Evolutionary conservation across 1,284 basidiomycete genomes (phyloP), one percentile per base, ranked within the genome.

Genomic region (Pascua guehoae): DNA sequence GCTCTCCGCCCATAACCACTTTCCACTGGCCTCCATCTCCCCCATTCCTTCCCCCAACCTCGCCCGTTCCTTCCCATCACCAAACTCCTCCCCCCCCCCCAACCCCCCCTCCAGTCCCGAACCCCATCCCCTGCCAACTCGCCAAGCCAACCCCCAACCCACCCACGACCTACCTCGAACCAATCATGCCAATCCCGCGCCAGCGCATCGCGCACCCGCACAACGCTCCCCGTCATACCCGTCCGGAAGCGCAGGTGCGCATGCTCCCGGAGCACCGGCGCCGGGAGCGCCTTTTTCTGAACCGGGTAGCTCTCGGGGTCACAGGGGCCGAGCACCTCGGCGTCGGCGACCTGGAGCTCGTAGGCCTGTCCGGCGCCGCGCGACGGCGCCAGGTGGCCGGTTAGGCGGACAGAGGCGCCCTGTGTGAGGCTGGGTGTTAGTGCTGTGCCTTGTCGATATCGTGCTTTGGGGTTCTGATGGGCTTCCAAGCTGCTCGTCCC

Each of bases 301-400:
- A 92, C 89, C 0, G 91, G 91, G 71, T 94, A 94, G 56, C 88
- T 88, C 61, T 87, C 85, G 10, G 87, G 83, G 70, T 90, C 84
- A 69, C 88, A 92, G 51, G 79, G 79, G 10, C 91, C 91, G 1
- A 93, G 73, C 1, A 92, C 78, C 36, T 84, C 78, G 1, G 88
- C 78, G 4, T 80, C 71, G 14, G 86, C 79, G 0, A 89, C 88
- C n/a, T 43, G 32, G 5, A 96, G 80, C 73, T 95, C 91, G 57
- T 83, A 81, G 12, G 82, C 82, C 70, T 92, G 90, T 5, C 85
- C 87, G 12, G 76, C 67, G 0, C 89, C 89, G 11, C 80, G 83
- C 61, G 87, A 89, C 24, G 81, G 71, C 4, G 83, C 80, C 32
- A 94, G 79, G 44, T 73, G 79, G 14, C 92, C 92, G 0, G 76